phyloP scores from a whole-genome alignment of 2,329 filamentous ascomycete genomes.

The Sarocladiaceae sp. region DNA sequence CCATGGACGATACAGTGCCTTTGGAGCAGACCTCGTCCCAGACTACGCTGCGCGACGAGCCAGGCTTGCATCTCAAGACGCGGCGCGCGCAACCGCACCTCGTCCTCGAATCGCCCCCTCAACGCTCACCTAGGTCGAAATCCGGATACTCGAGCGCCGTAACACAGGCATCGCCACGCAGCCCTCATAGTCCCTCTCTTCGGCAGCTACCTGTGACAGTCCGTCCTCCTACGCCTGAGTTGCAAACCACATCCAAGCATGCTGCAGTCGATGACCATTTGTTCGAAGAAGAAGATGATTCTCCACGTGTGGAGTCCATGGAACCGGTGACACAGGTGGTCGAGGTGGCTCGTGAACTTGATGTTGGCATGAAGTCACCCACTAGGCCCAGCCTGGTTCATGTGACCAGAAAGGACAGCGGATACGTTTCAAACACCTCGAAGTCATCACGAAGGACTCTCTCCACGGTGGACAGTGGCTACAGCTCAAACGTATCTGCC shows the following conservation, averaged over 20 bases:
- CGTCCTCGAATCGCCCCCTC: not conserved
- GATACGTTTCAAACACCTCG: slow-evolving; percentile 41
- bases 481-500: slow-evolving; percentile 56
- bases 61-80: not conserved
- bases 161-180: not conserved
- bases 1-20: not conserved
- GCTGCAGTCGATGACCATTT: slow-evolving; percentile 44
- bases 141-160: not conserved
- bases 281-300: slow-evolving; percentile 33
- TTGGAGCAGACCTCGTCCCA: not conserved
- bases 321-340: slow-evolving; percentile 32
- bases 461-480: slow-evolving; percentile 58
- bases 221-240: slow-evolving; percentile 20
- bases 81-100: not conserved
- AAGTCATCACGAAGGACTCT: slow-evolving; percentile 39
- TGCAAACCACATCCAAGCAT: slow-evolving; percentile 44
- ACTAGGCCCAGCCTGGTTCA: slow-evolving; percentile 34
- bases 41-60: no score
- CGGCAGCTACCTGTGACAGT: slow-evolving; percentile 12
- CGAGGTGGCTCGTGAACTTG: slow-evolving; percentile 30
- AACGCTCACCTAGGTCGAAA: not conserved
- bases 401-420: slow-evolving; percentile 39
- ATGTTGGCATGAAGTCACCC: slow-evolving; percentile 1
- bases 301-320: slow-evolving; percentile 22
- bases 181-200: not conserved